Conservation (phyloP, 2,329 filamentous ascomycete genomes). For the Microdochium bolleyi region DNA sequence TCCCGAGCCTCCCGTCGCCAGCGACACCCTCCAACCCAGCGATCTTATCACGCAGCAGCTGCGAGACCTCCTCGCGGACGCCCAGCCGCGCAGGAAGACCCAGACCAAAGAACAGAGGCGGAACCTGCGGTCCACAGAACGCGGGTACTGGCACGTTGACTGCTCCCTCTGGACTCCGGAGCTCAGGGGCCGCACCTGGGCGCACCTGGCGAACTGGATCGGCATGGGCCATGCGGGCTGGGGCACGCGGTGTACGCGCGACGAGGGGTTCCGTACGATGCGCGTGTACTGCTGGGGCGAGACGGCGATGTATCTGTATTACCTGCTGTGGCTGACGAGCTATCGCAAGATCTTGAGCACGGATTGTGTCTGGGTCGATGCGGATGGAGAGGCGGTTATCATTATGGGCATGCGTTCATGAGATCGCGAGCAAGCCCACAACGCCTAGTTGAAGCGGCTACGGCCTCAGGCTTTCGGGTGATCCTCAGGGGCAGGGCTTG, state of each 20-base stretch:
- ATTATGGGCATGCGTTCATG: slow-evolving; percentile 17
- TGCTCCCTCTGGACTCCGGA: slow-evolving; percentile 43
- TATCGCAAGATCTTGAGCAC: slow-evolving; percentile 50
- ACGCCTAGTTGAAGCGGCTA: too few species aligned
- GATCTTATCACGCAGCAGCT: slow-evolving; percentile 51
- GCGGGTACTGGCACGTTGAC: slow-evolving; percentile 70
- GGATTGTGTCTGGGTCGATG: slow-evolving; percentile 60
- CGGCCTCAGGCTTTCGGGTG: too few species aligned
- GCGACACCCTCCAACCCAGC: slow-evolving; percentile 28
- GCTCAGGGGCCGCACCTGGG: slow-evolving; percentile 50
- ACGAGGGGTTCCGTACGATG: slow-evolving; percentile 36
- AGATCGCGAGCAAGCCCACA: too few species aligned
- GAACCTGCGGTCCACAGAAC: slow-evolving; percentile 50
- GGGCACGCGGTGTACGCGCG: slow-evolving; percentile 53
- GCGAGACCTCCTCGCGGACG: slow-evolving; percentile 40
- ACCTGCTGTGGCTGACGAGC: slow-evolving; percentile 68
- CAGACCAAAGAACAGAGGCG: slow-evolving; percentile 40
- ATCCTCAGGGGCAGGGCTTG: too few species aligned
- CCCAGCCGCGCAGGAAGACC: slow-evolving; percentile 45
- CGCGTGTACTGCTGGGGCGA: slow-evolving; percentile 74
- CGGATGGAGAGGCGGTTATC: slow-evolving; percentile 43
- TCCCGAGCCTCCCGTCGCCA: slow-evolving; percentile 42
- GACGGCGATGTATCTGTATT: slow-evolving; percentile 62
- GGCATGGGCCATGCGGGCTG: slow-evolving; percentile 53
- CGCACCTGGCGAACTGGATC: slow-evolving; percentile 52